Conservation (phyloP, 164 flowering plant genomes). For the Platanus orientalis region DNA sequence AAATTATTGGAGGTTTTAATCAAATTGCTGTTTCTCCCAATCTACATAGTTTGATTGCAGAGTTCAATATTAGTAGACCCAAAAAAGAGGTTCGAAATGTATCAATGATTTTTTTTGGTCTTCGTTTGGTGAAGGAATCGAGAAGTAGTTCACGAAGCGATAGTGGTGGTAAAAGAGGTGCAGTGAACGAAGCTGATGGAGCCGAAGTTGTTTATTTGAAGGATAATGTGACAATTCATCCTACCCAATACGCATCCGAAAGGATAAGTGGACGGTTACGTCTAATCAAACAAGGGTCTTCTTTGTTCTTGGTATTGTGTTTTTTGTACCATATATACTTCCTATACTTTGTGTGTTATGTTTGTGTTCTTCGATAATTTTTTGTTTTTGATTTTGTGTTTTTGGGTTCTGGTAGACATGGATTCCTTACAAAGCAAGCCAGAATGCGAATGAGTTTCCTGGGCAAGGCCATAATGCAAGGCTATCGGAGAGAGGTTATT, state of each 20-base stretch:
- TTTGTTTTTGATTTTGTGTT: conserved; percentile 9
- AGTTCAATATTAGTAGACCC: neutral
- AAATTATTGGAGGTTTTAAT: neutral
- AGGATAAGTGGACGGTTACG: conserved; percentile 88
- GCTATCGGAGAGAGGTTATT: conserved; percentile 77
- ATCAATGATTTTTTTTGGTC: too few species aligned
- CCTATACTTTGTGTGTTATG: neutral
- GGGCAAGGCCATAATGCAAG: conserved; percentile 57
- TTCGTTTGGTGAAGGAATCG: conserved; percentile 22
- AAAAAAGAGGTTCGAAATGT: neutral
- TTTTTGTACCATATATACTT: neutral
- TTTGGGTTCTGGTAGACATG: conserved; percentile 56
- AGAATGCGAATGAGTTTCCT: conserved; percentile 7
- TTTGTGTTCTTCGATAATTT: too few species aligned
- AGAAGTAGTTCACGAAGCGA: conserved; percentile 43
- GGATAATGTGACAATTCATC: conserved; percentile 96
- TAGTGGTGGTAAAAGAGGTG: conserved; percentile 45
- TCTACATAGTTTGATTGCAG: neutral
- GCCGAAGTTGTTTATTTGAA: conserved; percentile 70
- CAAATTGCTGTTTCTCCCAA: too few species aligned
- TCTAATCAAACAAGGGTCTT: conserved; percentile 71
- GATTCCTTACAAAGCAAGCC: conserved; percentile 73
- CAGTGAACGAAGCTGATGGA: conserved; percentile 49
- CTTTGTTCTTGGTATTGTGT: conserved; percentile 62
- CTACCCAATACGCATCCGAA: conserved; percentile 87